Percentiles rank a stretch among this genome's conserved stretches.
These are phyloP conservation scores for Aspergillus steynii DNA, from an alignment of 495 filamentous ascomycete species.

Conservation along the genomic window DNA sequence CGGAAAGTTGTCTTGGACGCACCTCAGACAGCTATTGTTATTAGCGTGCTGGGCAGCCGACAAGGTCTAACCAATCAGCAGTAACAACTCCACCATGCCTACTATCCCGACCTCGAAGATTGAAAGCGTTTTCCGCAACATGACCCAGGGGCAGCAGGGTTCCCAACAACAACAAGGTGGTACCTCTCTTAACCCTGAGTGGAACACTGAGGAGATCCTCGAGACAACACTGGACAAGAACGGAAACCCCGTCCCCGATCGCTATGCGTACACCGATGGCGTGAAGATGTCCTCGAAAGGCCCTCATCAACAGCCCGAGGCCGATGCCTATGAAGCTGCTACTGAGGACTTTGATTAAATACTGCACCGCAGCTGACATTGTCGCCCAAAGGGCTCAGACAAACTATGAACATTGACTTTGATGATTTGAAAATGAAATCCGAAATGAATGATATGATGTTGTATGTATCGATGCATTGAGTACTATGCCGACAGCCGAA, in stretches of 20 bases:
- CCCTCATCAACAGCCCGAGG: slow-evolving; percentile 20
- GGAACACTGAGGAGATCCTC: slow-evolving; percentile 32
- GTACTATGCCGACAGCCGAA: neutral
- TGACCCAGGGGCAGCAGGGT: neutral
- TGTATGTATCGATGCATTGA: neutral
- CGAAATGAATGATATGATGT: neutral
- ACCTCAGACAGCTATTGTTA: neutral
- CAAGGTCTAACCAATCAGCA: neutral
- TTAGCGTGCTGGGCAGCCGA: neutral
- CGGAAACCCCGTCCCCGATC: slow-evolving; percentile 40
- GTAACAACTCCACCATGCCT: slow-evolving; percentile 25
- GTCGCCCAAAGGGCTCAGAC: neutral
- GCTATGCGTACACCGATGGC: slow-evolving; percentile 25
- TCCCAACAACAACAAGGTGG: neutral
- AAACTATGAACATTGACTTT: neutral
- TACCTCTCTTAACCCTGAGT: slow-evolving; percentile 4
- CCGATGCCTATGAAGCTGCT: slow-evolving; percentile 32
- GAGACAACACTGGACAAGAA: slow-evolving; percentile 27
- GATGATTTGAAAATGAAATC: neutral
- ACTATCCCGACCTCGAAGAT: slow-evolving; percentile 1
- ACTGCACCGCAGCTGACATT: neutral
- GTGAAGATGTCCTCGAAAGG: slow-evolving; percentile 19
- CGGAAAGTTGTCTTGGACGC: neutral
- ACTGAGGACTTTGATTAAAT: slow-evolving; percentile 38
- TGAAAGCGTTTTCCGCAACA: neutral